Percentiles rank a stretch among this genome's conserved stretches.
Conservation (phyloP, 306 rosid species). For the Quercus glauca region DNA sequence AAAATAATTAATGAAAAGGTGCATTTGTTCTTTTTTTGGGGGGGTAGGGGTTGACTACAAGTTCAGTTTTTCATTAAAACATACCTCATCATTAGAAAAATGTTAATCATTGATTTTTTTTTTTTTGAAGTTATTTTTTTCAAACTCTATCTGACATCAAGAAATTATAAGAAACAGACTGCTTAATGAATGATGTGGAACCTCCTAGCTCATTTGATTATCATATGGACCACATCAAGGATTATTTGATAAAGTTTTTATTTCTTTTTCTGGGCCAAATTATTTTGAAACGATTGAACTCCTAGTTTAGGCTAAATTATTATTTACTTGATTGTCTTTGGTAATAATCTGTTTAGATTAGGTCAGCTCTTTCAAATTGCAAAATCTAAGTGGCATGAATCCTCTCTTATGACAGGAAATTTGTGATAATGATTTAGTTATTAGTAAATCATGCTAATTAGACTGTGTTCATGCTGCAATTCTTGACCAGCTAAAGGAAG, state of each 20-base stretch:
- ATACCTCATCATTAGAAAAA: no score
- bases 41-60: no score
- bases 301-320: neutral
- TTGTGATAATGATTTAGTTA: neutral
- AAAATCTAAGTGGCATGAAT: neutral
- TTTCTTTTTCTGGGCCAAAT: neutral
- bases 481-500: conserved; percentile 51
- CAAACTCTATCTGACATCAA: neutral
- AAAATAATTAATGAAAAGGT: no score
- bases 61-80: no score
- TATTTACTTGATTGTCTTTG: neutral
- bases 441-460: conserved; percentile 19
- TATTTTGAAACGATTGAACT: neutral
- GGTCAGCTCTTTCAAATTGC: neutral
- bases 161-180: neutral
- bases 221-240: neutral
- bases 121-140: no score
- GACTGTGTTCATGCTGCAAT: conserved; percentile 19
- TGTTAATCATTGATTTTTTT: no score
- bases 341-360: neutral
- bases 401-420: neutral
- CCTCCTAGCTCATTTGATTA: neutral
- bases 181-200: neutral
- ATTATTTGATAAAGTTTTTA: neutral
- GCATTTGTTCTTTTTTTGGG: no score